Evolutionary conservation across 495 filamentous ascomycete genomes (phyloP).

Genomic region (Ascodesmis nigricans): DNA sequence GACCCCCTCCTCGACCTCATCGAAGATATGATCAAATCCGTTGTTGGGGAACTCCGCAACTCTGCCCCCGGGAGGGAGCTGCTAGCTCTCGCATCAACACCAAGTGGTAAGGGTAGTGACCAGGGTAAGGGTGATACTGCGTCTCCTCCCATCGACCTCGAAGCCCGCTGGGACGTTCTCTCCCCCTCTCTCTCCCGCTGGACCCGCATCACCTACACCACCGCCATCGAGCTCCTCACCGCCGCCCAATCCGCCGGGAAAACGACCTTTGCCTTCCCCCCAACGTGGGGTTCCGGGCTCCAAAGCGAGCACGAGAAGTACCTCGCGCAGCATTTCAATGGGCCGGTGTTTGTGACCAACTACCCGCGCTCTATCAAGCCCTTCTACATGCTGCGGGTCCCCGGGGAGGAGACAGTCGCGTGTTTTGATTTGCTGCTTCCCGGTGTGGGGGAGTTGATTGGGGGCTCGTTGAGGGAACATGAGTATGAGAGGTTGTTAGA

Average conservation of each 20-base stretch:
- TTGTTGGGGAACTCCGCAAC: slow-evolving; percentile 33
- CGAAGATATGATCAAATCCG: slow-evolving; percentile 49
- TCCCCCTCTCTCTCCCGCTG: slow-evolving; percentile 33
- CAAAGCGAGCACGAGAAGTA: slow-evolving; percentile 87
- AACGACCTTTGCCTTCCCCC: slow-evolving; percentile 39
- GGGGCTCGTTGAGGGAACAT: slow-evolving; percentile 86
- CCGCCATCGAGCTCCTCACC: slow-evolving; percentile 48
- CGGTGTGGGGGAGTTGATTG: slow-evolving; percentile 69
- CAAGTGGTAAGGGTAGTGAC: slow-evolving; percentile 8
- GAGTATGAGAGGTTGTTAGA: slow-evolving; percentile 44
- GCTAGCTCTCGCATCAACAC: slow-evolving; percentile 14
- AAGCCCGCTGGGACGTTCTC: slow-evolving; percentile 48
- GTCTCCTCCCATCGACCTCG: too few relatives aligned
- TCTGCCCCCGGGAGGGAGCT: slow-evolving; percentile 44
- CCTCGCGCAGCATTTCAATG: slow-evolving; percentile 46
- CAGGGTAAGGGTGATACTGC: too few relatives aligned
- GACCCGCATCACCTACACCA: slow-evolving; percentile 68
- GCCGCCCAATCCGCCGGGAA: slow-evolving; percentile 30
- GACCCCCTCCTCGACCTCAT: slow-evolving; percentile 49
- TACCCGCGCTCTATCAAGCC: slow-evolving; percentile 74
- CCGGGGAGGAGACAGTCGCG: slow-evolving; percentile 42
- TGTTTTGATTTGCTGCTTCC: slow-evolving; percentile 93
- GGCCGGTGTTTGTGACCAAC: slow-evolving; percentile 77
- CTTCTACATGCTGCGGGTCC: slow-evolving; percentile 64
- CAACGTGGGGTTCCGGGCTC: slow-evolving; percentile 50